A percentile compares a stretch with the other conserved stretches of the same genome.
phyloP scores from a whole-genome alignment of 2,329 filamentous ascomycete species.

The Microcyclosporella mali region DNA sequence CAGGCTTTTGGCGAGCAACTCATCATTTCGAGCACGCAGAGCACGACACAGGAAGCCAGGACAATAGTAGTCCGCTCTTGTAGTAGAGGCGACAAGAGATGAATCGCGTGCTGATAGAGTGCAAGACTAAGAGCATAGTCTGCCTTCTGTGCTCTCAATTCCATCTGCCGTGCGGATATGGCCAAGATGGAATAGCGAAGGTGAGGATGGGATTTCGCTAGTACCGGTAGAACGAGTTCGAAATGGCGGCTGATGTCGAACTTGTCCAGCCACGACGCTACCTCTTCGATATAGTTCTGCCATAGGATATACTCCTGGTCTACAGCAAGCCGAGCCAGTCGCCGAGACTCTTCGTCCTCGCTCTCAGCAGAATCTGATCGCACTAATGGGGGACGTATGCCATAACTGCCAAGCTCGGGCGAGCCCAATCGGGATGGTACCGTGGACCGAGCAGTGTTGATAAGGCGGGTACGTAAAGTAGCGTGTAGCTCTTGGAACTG shows the following conservation, averaged over 20 bases:
- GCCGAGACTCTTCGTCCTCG: slow-evolving; percentile 20
- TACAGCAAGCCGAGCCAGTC: slow-evolving; percentile 23
- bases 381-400: neutral
- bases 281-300: slow-evolving; percentile 47
- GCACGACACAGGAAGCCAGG: slow-evolving; percentile 44
- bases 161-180: slow-evolving; percentile 49
- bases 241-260: slow-evolving; percentile 51
- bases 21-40: slow-evolving; percentile 47
- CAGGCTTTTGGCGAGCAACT: slow-evolving; percentile 47
- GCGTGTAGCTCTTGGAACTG: slow-evolving; percentile 30
- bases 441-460: slow-evolving; percentile 29
- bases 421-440: slow-evolving; percentile 22
- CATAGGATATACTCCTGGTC: slow-evolving; percentile 28
- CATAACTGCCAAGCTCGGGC: slow-evolving; percentile 16
- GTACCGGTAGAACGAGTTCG: slow-evolving; percentile 45
- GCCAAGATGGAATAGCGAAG: slow-evolving; percentile 49
- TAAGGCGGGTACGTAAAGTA: slow-evolving; percentile 26
- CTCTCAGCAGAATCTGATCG: slow-evolving; percentile 7
- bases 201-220: slow-evolving; percentile 43
- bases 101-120: slow-evolving; percentile 50
- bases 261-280: slow-evolving; percentile 54
- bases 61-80: slow-evolving; percentile 42
- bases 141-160: slow-evolving; percentile 42
- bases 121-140: slow-evolving; percentile 47
- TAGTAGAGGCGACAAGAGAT: slow-evolving; percentile 38